A percentile compares a stretch with the other conserved stretches of the same genome.
phyloP scores from a whole-genome alignment of 179 eudicot genomes.

The Dionaea muscipula region DNA sequence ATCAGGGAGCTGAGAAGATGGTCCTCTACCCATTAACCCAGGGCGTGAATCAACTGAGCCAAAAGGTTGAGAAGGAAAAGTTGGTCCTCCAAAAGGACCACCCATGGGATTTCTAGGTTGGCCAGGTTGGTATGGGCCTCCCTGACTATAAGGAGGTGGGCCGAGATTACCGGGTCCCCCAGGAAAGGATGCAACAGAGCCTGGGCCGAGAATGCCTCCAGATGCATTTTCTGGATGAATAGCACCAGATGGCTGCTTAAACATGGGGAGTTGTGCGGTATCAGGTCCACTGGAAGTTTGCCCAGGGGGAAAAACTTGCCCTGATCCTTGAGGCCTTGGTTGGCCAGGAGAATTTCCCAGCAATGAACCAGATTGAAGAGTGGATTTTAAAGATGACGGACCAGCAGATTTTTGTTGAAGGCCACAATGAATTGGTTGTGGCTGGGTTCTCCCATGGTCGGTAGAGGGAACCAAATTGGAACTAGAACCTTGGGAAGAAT shows the following conservation, averaged over 20 bases:
- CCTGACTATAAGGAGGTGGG: constrained; percentile 21
- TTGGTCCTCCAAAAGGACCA: constrained; percentile 21
- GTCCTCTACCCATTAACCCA: constrained; percentile 31
- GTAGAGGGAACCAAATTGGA: constrained; percentile 16
- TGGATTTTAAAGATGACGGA: constrained; percentile 17
- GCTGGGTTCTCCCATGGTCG: constrained; percentile 23
- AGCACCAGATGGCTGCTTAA: constrained; percentile 19
- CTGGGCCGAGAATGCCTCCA: constrained; percentile 24
- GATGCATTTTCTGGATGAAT: constrained; percentile 18
- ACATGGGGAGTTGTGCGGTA: constrained; percentile 14
- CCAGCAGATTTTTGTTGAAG: constrained; percentile 30
- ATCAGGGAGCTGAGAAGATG: constrained; percentile 28
- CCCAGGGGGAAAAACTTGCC: constrained; percentile 20
- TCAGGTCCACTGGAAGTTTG: constrained; percentile 25
- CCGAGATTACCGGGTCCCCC: constrained; percentile 32
- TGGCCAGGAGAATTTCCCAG: constrained; percentile 31
- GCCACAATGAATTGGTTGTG: constrained; percentile 25
- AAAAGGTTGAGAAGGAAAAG: constrained; percentile 20
- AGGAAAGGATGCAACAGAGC: constrained; percentile 24
- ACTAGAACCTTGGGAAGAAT: constrained; percentile 20
- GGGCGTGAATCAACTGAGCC: constrained; percentile 24
- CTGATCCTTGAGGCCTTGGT: constrained; percentile 55
- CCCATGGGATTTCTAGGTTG: constrained; percentile 23
- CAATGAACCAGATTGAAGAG: constrained; percentile 18
- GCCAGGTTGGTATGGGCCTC: constrained; percentile 23